These are phyloP conservation scores for Gaultheria prostrata DNA, from an alignment of 148 eudicot genomes.

Conservation along the genomic window DNA sequence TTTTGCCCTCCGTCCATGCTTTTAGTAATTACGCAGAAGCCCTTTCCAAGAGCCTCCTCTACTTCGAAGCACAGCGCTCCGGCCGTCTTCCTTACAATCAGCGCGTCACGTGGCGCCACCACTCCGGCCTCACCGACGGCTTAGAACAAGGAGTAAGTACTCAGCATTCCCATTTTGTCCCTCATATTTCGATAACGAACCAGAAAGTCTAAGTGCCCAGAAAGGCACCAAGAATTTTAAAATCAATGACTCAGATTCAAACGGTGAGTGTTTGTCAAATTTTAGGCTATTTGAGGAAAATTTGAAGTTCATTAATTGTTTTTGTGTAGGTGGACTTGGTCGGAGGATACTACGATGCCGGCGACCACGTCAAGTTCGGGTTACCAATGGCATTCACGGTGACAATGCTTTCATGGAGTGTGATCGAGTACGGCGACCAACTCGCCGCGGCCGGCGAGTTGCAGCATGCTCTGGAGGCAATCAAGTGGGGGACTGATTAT, in stretches of 20 bases:
- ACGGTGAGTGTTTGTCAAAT: too few species aligned
- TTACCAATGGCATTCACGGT: conserved; percentile 80
- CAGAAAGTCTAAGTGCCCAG: too few species aligned
- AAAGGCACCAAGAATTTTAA: too few species aligned
- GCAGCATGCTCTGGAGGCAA: conserved; percentile 49
- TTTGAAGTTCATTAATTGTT: background rate
- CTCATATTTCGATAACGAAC: too few species aligned
- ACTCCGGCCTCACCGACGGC: conserved; percentile 74
- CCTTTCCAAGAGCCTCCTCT: conserved; percentile 56
- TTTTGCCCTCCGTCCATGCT: conserved; percentile 6
- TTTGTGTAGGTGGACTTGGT: conserved; percentile 63
- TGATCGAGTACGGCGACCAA: conserved; percentile 46
- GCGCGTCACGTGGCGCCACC: conserved; percentile 59
- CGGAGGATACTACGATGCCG: conserved; percentile 84
- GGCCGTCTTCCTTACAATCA: conserved; percentile 67
- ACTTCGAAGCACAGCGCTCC: conserved; percentile 74
- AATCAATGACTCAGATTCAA: too few species aligned
- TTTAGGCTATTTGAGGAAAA: too few species aligned
- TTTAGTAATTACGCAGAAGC: conserved; percentile 49
- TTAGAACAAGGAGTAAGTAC: conserved; percentile 50
- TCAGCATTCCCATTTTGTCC: background rate
- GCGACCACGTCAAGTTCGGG: conserved; percentile 81
- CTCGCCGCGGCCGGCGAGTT: conserved; percentile 44
- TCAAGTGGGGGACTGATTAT: conserved; percentile 88
- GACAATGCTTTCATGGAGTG: conserved; percentile 76